These are phyloP conservation scores for Starmerella vitae DNA, from an alignment of 805 yeast genomes.

Conservation along the genomic window DNA sequence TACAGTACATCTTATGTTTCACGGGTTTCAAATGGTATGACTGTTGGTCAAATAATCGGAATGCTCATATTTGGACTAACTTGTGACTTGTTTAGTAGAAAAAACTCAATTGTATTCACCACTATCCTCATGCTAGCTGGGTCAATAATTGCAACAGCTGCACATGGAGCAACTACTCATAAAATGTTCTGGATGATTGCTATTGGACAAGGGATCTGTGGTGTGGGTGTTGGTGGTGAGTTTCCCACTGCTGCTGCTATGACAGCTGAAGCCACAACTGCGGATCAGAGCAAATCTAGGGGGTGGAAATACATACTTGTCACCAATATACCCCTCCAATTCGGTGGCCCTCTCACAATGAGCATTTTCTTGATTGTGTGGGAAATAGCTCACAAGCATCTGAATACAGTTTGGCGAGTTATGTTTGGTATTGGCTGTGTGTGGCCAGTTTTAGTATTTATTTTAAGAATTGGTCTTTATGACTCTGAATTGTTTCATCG, in stretches of 20 bases:
- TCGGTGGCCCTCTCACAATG: constrained; percentile 70
- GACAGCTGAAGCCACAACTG: constrained; percentile 59
- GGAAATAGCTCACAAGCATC: constrained; percentile 37
- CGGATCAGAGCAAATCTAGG: constrained; percentile 26
- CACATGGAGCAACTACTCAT: constrained; percentile 43
- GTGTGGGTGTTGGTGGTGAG: constrained; percentile 70
- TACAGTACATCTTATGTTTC: constrained; percentile 40
- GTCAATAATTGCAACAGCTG: constrained; percentile 51
- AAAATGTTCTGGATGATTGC: constrained; percentile 71
- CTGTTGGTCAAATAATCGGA: constrained; percentile 59
- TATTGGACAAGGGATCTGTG: constrained; percentile 61
- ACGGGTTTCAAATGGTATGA: constrained; percentile 51
- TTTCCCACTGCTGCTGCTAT: constrained; percentile 57
- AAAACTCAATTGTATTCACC: constrained; percentile 48
- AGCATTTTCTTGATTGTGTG: constrained; percentile 55
- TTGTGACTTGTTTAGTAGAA: constrained; percentile 54
- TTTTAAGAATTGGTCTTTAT: constrained; percentile 56
- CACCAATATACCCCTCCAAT: constrained; percentile 57
- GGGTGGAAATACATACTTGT: constrained; percentile 54
- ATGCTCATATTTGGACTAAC: constrained; percentile 49
- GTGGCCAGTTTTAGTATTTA: constrained; percentile 59
- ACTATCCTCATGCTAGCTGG: constrained; percentile 50
- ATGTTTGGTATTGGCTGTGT: constrained; percentile 62
- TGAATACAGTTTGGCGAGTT: constrained; percentile 54
- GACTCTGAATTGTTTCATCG: constrained; percentile 51